Evolutionary conservation across 108 stramenopile genomes (phyloP).

Genomic region (Aurantiochytrium sp.): DNA sequence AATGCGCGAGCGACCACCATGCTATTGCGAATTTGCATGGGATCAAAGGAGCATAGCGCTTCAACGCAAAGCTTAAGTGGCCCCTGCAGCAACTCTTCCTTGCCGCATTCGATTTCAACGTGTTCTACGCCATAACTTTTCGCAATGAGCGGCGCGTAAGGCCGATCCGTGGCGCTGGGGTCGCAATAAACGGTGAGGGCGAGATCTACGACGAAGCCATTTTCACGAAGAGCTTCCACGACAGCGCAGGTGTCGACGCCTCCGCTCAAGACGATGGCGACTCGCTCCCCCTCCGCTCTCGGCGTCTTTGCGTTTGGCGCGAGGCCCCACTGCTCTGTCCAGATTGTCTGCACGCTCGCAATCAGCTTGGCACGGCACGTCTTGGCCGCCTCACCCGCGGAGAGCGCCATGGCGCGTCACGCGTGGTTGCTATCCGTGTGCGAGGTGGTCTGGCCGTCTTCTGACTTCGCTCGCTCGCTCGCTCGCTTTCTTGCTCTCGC

Average conservation of each 20-base stretch:
- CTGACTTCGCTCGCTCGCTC: no score
- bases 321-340: not conserved
- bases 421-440: no score
- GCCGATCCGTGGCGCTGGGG: slow-evolving; percentile 36
- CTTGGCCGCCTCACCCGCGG: not conserved
- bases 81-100: slow-evolving; percentile 35
- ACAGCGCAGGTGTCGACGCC: slow-evolving; percentile 59
- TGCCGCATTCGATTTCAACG: slow-evolving; percentile 27
- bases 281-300: not conserved
- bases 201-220: slow-evolving; percentile 31
- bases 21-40: slow-evolving; percentile 48
- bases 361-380: not conserved
- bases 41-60: slow-evolving; percentile 40
- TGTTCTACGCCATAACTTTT: slow-evolving; percentile 33
- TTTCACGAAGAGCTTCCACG: slow-evolving; percentile 29
- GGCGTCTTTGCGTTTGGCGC: not conserved
- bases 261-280: slow-evolving; percentile 21
- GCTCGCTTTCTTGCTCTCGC: no score
- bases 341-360: not conserved
- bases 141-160: slow-evolving; percentile 40
- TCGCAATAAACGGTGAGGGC: slow-evolving; percentile 47
- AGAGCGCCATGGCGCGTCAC: no score
- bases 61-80: slow-evolving; percentile 36
- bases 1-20: slow-evolving; percentile 50
- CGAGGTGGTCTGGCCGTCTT: no score